A percentile compares a stretch with the other conserved stretches of the same genome.
phyloP scores from a whole-genome alignment of 352 stramenopile genomes.

The Blastocystis sp. region DNA sequence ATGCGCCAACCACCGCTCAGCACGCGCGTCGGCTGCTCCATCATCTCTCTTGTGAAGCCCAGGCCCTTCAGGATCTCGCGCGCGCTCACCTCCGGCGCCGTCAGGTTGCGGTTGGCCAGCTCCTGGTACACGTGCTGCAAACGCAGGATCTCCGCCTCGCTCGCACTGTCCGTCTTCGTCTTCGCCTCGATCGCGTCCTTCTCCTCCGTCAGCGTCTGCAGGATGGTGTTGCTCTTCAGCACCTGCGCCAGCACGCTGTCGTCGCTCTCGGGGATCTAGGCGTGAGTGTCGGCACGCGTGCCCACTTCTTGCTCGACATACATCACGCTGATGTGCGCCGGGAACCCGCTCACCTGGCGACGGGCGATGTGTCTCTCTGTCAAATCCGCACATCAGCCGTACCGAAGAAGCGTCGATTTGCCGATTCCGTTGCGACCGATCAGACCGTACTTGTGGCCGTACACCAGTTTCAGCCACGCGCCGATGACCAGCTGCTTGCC shows the following conservation, averaged over 20 bases:
- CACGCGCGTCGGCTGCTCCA: slow-evolving; percentile 81
- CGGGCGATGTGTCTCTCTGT: slow-evolving; percentile 72
- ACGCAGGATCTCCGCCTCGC: not conserved
- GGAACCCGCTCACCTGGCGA: slow-evolving; percentile 40
- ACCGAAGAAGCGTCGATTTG: slow-evolving; percentile 97
- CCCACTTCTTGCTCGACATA: slow-evolving; percentile 65
- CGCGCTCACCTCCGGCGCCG: slow-evolving; percentile 3
- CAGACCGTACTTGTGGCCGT: slow-evolving; percentile 91
- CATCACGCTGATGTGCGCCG: slow-evolving; percentile 63
- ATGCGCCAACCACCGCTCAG: slow-evolving; percentile 90
- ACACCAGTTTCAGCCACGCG: slow-evolving; percentile 31
- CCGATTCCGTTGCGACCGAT: slow-evolving; percentile 94
- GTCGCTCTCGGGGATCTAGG: slow-evolving; percentile 49
- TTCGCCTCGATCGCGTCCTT: slow-evolving; percentile 58
- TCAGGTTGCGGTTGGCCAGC: slow-evolving; percentile 14
- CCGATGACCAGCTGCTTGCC: slow-evolving; percentile 46
- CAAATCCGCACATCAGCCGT: slow-evolving; percentile 78
- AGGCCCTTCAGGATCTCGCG: slow-evolving; percentile 82
- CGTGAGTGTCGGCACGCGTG: no score
- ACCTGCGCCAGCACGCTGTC: slow-evolving; percentile 15
- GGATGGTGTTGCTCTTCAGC: slow-evolving; percentile 53
- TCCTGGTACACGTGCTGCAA: slow-evolving; percentile 56
- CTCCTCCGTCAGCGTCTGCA: not conserved
- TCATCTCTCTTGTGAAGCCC: slow-evolving; percentile 85
- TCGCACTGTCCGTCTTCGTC: slow-evolving; percentile 58